Percentiles rank a stretch among this genome's conserved stretches.
Conservation (phyloP, 106 monocot species). For the Platanthera guangdongensis region DNA sequence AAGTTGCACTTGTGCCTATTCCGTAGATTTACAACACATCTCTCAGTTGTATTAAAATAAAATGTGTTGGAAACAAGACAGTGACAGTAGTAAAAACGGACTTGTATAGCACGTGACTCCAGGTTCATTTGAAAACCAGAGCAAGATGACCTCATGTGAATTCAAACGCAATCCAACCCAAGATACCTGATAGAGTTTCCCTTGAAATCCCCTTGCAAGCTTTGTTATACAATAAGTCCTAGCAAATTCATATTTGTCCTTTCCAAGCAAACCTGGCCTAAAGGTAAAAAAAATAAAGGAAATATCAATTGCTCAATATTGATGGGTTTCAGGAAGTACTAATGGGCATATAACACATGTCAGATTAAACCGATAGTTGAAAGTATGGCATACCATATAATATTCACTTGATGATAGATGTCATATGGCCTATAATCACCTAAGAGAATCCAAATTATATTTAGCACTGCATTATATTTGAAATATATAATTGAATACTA, state of each 20-base stretch:
- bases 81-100: not conserved
- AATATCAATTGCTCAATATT: not conserved
- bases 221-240: conserved; percentile 68
- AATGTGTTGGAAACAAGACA: not conserved
- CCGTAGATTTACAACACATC: not conserved
- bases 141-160: not conserved
- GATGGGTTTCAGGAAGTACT: not conserved
- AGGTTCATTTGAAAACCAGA: conserved; percentile 2
- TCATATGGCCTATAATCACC: conserved; percentile 86
- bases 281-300: conserved; percentile 1
- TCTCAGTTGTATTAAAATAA: not conserved
- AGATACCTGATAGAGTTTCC: conserved; percentile 61
- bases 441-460: conserved; percentile 28
- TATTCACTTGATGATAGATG: conserved; percentile 91
- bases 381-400: conserved; percentile 65
- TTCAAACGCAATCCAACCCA: not conserved
- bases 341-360: not conserved
- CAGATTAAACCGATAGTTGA: conserved; percentile 1
- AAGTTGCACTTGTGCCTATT: not conserved
- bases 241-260: conserved; percentile 94
- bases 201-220: conserved; percentile 38
- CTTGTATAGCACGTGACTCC: not conserved
- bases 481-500: not conserved
- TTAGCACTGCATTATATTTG: not conserved
- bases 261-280: conserved; percentile 85